Conservation (phyloP, 2,329 filamentous ascomycete species). For the Claviceps fusiformis region DNA sequence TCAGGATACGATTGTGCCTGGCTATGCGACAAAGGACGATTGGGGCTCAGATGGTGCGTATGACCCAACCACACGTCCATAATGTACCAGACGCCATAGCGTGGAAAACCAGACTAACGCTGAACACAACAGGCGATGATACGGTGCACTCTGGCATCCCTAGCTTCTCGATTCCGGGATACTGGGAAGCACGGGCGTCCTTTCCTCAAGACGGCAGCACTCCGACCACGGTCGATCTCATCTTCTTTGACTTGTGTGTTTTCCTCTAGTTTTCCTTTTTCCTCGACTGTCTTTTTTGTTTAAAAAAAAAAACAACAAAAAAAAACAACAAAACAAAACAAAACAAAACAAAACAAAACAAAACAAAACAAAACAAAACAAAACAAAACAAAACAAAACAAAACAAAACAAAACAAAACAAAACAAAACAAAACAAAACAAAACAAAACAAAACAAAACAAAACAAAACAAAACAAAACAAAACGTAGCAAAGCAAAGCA, state of each 20-base stretch:
- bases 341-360: no score
- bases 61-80: no score
- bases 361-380: no score
- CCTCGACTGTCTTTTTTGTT: neutral
- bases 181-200: conserved; percentile 34
- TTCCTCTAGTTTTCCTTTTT: neutral
- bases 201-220: conserved; percentile 28
- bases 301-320: no score
- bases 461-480: no score
- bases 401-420: no score
- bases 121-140: conserved; percentile 30
- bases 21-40: conserved; percentile 42
- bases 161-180: conserved; percentile 32
- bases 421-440: no score
- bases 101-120: neutral
- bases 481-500: no score
- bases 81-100: no score
- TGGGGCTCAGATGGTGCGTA: conserved; percentile 24
- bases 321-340: no score
- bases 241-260: conserved; percentile 39
- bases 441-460: no score
- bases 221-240: conserved; percentile 32
- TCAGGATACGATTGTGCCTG: conserved; percentile 32
- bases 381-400: no score
- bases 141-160: conserved; percentile 36